These are phyloP conservation scores for Globisporangium takayamanum DNA, from an alignment of 352 stramenopile species.

Conservation along the genomic window DNA sequence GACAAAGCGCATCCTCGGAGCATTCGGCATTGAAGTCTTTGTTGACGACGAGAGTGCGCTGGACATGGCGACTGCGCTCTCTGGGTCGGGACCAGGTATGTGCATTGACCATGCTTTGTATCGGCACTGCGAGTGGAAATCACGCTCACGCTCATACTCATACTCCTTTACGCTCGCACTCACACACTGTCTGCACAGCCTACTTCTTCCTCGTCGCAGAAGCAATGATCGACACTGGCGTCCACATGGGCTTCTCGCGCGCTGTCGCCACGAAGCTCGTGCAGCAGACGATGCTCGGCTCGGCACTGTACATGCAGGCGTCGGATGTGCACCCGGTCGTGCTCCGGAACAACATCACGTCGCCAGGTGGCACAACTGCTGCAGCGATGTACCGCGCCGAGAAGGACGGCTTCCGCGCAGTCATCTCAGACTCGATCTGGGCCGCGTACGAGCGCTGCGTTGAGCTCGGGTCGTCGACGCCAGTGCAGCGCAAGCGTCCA, in stretches of 20 bases:
- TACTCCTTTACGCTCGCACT: background rate
- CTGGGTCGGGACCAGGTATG: slow-evolving; percentile 85
- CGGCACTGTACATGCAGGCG: slow-evolving; percentile 91
- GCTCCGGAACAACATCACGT: slow-evolving; percentile 93
- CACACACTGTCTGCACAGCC: slow-evolving; percentile 24
- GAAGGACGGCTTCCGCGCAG: slow-evolving; percentile 92
- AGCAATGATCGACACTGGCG: slow-evolving; percentile 92
- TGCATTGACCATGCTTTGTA: background rate
- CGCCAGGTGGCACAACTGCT: slow-evolving; percentile 91
- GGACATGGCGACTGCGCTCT: slow-evolving; percentile 93
- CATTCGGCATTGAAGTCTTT: slow-evolving; percentile 90
- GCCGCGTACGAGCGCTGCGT: slow-evolving; percentile 91
- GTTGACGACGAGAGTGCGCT: slow-evolving; percentile 93
- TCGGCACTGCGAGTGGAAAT: too few species aligned
- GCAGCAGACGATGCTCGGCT: slow-evolving; percentile 92
- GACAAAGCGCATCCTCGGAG: slow-evolving; percentile 83
- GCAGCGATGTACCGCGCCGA: slow-evolving; percentile 94
- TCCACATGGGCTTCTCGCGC: slow-evolving; percentile 94
- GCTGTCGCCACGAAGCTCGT: slow-evolving; percentile 92
- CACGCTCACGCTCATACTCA: too few species aligned
- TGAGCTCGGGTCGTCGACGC: slow-evolving; percentile 88
- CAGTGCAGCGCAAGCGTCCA: slow-evolving; percentile 56
- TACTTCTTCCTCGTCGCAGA: slow-evolving; percentile 96
- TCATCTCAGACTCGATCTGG: slow-evolving; percentile 94
- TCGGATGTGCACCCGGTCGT: slow-evolving; percentile 88